phyloP scores from a whole-genome alignment of 352 stramenopile genomes.

The Phytophthora pseudosyringae region DNA sequence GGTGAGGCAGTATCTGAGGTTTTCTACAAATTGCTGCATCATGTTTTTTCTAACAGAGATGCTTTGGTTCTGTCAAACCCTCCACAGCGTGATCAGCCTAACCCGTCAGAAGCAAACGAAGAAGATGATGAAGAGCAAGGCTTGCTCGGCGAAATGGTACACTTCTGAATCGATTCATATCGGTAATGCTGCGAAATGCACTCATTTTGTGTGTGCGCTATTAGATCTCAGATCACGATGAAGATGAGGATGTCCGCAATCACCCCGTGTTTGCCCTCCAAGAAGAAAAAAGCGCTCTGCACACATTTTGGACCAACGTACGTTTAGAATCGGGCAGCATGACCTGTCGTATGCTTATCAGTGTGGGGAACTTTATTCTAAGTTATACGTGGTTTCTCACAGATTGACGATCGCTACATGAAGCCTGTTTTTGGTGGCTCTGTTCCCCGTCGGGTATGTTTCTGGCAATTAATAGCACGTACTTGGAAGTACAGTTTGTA shows the following conservation, averaged over 20 bases:
- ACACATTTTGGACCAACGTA: constrained; percentile 77
- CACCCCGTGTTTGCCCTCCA: constrained; percentile 32
- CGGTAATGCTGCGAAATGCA: neutral
- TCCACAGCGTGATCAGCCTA: constrained; percentile 30
- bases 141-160: constrained; percentile 45
- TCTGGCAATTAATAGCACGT: neutral
- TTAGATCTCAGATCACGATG: constrained; percentile 52
- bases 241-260: constrained; percentile 36
- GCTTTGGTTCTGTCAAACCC: neutral
- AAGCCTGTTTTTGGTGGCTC: constrained; percentile 73
- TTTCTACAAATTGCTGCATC: neutral
- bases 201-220: neutral
- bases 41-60: constrained; percentile 1
- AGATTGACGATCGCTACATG: constrained; percentile 74
- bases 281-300: constrained; percentile 41
- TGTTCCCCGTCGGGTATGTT: constrained; percentile 26
- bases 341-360: neutral
- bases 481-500: neutral
- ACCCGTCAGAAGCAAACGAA: constrained; percentile 2
- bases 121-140: constrained; percentile 58
- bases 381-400: neutral
- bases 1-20: constrained; percentile 31
- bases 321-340: neutral
- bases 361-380: neutral
- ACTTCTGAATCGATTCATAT: neutral